Percentiles rank a stretch among this genome's conserved stretches.
Evolutionary conservation across 208 protist genomes (phyloP).

Genomic region (Leishmania tarentolae): DNA sequence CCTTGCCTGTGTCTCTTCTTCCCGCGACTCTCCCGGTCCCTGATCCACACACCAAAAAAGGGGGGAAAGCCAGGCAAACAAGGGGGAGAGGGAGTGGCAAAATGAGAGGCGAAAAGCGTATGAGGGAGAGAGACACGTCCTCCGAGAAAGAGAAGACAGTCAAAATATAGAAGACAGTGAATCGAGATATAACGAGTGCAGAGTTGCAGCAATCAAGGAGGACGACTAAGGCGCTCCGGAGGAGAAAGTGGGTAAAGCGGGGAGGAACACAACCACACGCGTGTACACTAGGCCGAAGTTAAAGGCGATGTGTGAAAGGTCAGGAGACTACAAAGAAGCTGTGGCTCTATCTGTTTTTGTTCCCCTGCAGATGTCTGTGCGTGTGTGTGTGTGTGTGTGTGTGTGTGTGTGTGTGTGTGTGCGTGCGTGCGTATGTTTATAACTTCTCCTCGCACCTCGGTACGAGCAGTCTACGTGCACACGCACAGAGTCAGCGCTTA

Average conservation of each 20-base stretch:
- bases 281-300: neutral
- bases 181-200: neutral
- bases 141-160: neutral
- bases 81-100: neutral
- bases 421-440: neutral
- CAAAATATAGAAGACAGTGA: neutral
- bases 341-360: neutral
- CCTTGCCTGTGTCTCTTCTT: neutral
- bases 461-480: neutral
- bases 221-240: neutral
- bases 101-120: neutral
- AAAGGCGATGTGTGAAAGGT: neutral
- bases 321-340: neutral
- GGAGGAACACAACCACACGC: neutral
- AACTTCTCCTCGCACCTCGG: neutral
- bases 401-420: too few relatives aligned
- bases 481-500: neutral
- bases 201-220: neutral
- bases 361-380: neutral
- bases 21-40: neutral
- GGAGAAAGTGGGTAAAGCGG: neutral
- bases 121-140: neutral
- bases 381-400: neutral
- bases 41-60: neutral
- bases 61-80: neutral